Evolutionary conservation across 768 basidiomycete species (phyloP).

Genomic region (Amanita phalloides): DNA sequence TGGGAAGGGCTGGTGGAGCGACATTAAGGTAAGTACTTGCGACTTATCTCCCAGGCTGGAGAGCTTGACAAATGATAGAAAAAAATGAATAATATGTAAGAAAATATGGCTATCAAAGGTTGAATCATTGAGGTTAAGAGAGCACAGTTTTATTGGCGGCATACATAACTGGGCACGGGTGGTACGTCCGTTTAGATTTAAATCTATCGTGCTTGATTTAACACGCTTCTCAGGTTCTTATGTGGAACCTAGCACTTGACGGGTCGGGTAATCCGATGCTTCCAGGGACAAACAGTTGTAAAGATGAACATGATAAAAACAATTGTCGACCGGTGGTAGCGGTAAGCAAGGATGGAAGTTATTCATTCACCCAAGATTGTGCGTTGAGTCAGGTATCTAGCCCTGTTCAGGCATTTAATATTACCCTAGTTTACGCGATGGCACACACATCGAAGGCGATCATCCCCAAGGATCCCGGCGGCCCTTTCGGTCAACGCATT

Average conservation of each 20-base stretch:
- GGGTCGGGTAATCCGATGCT: constrained; percentile 49
- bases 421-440: constrained; percentile 49
- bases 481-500: constrained; percentile 61
- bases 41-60: background rate
- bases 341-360: constrained; percentile 53
- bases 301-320: constrained; percentile 23
- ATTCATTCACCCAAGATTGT: constrained; percentile 49
- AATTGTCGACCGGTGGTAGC: constrained; percentile 54
- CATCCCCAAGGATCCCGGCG: constrained; percentile 55
- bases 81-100: constrained; percentile 57
- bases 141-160: constrained; percentile 3
- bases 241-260: constrained; percentile 11
- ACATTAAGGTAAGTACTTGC: constrained; percentile 47
- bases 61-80: constrained; percentile 27
- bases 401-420: background rate
- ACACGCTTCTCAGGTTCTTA: too few species aligned
- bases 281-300: constrained; percentile 55
- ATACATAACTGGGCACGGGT: background rate
- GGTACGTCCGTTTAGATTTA: constrained; percentile 1
- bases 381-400: background rate
- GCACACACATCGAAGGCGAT: constrained; percentile 68
- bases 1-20: constrained; percentile 69
- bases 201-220: too few species aligned
- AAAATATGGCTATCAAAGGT: background rate
- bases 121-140: background rate